Percentiles rank a stretch among this genome's conserved stretches.
Conservation (phyloP, 2,329 filamentous ascomycete species). For the Plectosphaerella plurivora region DNA sequence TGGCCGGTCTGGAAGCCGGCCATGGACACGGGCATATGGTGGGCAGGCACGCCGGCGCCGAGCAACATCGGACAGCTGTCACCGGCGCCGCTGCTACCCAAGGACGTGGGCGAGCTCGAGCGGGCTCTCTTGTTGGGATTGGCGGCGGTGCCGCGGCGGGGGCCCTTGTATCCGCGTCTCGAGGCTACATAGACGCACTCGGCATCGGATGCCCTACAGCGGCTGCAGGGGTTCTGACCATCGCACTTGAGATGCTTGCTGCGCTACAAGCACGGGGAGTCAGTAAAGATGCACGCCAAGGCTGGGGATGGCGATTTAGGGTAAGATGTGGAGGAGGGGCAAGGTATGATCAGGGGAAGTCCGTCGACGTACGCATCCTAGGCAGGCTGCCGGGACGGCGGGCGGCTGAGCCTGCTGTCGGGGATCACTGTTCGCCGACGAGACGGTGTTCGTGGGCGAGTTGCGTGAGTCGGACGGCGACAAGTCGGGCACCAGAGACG, state of each 20-base stretch:
- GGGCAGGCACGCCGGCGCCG: conserved; percentile 22
- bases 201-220: conserved; percentile 54
- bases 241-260: conserved; percentile 74
- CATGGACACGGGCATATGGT: conserved; percentile 17
- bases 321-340: neutral
- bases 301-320: neutral
- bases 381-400: conserved; percentile 1
- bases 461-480: neutral
- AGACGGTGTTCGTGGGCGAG: neutral
- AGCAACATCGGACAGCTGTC: conserved; percentile 41
- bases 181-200: conserved; percentile 71
- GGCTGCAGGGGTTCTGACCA: conserved; percentile 63
- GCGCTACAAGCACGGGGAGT: conserved; percentile 31
- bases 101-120: conserved; percentile 35
- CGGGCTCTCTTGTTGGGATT: conserved; percentile 29
- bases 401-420: neutral
- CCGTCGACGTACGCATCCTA: conserved; percentile 1
- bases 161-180: conserved; percentile 70
- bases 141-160: conserved; percentile 40
- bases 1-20: conserved; percentile 19
- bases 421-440: conserved; percentile 2
- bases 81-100: conserved; percentile 14
- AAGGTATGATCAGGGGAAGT: conserved; percentile 1
- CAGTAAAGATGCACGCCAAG: conserved; percentile 3
- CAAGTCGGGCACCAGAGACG: neutral